Base-by-base conservation (phyloP, 306 rosid species). In the Vigna angularis region DNA sequence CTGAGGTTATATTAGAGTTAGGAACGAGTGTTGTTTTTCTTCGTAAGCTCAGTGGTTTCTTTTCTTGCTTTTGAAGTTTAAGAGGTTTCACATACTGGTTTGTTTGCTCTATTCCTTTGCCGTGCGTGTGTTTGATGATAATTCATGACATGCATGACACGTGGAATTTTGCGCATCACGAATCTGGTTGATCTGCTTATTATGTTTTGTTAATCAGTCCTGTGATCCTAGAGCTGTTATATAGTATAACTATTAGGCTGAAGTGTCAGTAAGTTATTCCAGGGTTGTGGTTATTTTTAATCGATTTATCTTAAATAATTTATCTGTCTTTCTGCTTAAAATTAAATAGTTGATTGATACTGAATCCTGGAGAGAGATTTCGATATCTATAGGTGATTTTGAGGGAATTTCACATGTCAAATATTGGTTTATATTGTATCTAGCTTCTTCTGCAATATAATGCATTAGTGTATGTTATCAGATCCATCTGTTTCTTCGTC, bases 401-500 rank as follows among this genome's bases (percentile, higher is more conserved):
- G 24, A 53, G 34, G 2, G 34, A 55, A 57, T 52, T 65, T 47
- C 38, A 18, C 49, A 36, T 26, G 22, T 62, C 40, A 40, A 79
- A 12, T 52, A 32, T 44, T 70, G 34, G 26, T 52, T 49, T 38
- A 6, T 22, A 26, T 17, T 44, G 45, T 64, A 56, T 48, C 28
- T 70, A 26, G 68, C 64, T 65, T 55, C 69, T 53, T 18, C 66
- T 56, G 72, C 82, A 66, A 50, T 42, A 26, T 55, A 73, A 83
- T 56, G 48, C 69, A 22, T 75, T 73, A 16, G 3, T 55, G 34
- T 53, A 30, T 79, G 70, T 66, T 44, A 15, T 65, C 88, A 89
- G 97, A 85, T 87, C 67, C 38, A 49, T 70, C 81, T 66, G 82
- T 82, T 57, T 80, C 76, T 17, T 52, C 65, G 58, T 73, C 75